Conservation (phyloP, 306 rosid genomes). For the Elaeagnus macrophylla region DNA sequence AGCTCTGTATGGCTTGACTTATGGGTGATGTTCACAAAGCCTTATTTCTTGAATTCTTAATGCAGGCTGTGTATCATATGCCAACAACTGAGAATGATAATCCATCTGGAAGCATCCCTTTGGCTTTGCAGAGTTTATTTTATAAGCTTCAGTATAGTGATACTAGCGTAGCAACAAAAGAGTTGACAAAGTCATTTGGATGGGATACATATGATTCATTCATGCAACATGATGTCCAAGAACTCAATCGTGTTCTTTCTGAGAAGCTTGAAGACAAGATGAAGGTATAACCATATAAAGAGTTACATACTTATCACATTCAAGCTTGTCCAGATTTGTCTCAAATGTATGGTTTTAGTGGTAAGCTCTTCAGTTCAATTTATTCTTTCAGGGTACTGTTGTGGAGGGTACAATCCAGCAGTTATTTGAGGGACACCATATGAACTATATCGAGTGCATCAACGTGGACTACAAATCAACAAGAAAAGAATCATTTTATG, state of each 20-base stretch:
- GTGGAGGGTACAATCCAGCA: constrained; percentile 98
- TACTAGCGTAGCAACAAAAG: constrained; percentile 27
- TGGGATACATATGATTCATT: constrained; percentile 27
- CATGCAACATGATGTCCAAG: constrained; percentile 27
- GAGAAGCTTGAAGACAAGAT: constrained; percentile 26
- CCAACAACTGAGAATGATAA: constrained; percentile 27
- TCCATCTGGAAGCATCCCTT: constrained; percentile 26
- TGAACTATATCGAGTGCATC: constrained; percentile 97
- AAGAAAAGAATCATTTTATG: constrained; percentile 97
- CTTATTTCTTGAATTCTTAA: not conserved
- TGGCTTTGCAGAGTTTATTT: constrained; percentile 26
- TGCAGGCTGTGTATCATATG: constrained; percentile 26
- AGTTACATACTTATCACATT: not conserved
- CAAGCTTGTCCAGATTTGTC: not conserved
- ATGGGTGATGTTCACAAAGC: not conserved
- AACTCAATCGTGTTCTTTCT: constrained; percentile 22
- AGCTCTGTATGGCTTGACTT: not conserved
- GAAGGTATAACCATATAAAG: constrained; percentile 11
- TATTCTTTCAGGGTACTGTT: constrained; percentile 71
- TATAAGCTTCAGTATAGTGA: constrained; percentile 28
- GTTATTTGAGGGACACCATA: constrained; percentile 97
- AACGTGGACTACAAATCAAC: constrained; percentile 98
- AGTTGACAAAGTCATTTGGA: constrained; percentile 23
- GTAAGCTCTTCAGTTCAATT: not conserved
- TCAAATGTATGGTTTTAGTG: not conserved